A percentile compares a stretch with the other conserved stretches of the same genome.
Conservation (phyloP, 768 basidiomycete genomes). For the Tephrocybe sp. region DNA sequence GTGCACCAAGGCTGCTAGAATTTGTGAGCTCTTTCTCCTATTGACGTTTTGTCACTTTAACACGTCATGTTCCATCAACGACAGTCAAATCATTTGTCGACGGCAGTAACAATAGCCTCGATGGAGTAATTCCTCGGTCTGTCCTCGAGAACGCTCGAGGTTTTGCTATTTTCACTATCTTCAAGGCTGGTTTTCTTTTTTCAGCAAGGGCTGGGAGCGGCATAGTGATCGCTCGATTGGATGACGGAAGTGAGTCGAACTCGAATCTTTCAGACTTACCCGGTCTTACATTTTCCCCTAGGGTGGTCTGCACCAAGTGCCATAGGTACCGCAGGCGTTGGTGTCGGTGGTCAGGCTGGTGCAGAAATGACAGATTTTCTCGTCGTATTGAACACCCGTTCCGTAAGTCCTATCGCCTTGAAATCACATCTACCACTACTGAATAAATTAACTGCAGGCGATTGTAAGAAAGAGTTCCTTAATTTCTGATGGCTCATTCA, state of each 20-base stretch:
- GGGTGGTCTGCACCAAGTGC: conserved; percentile 95
- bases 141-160: conserved; percentile 56
- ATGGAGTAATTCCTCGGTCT: conserved; percentile 58
- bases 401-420: conserved; percentile 42
- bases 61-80: background rate
- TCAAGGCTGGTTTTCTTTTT: conserved; percentile 74
- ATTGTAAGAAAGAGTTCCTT: conserved; percentile 44
- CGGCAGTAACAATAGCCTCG: conserved; percentile 75
- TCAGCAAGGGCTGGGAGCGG: conserved; percentile 85
- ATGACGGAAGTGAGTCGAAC: conserved; percentile 69
- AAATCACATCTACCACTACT: conserved; percentile 4
- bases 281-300: conserved; percentile 23
- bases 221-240: conserved; percentile 80
- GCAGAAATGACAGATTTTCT: conserved; percentile 91
- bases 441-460: conserved; percentile 36
- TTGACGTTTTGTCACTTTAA: background rate
- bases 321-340: conserved; percentile 89
- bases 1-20: conserved; percentile 84
- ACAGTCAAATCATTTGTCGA: conserved; percentile 86
- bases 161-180: conserved; percentile 89
- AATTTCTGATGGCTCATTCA: background rate
- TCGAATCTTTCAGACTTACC: background rate
- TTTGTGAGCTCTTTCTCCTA: conserved; percentile 49
- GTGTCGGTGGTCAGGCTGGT: conserved; percentile 80
- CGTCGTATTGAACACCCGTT: conserved; percentile 80